phyloP scores from a whole-genome alignment of 805 yeast genomes.

The Saccharomycopsis vini region DNA sequence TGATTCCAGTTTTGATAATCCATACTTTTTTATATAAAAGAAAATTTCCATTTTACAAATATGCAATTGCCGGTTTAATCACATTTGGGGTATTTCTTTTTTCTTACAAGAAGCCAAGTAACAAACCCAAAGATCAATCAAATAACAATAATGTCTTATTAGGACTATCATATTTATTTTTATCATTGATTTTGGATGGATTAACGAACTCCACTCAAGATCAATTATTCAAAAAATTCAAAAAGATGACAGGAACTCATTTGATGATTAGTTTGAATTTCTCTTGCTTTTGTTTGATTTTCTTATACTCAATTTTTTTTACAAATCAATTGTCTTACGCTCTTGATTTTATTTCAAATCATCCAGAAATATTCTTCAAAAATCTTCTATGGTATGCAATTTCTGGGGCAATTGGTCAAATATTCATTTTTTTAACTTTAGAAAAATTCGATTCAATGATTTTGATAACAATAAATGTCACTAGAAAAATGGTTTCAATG shows the following conservation, averaged over 20 bases:
- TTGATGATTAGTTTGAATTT: conserved; percentile 69
- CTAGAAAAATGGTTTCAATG: conserved; percentile 96
- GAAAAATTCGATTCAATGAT: conserved; percentile 79
- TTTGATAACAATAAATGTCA: conserved; percentile 87
- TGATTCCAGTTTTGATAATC: conserved; percentile 88
- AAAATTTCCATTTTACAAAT: conserved; percentile 66
- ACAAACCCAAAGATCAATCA: conserved; percentile 31
- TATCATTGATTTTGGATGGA: conserved; percentile 78
- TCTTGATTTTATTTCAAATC: conserved; percentile 35
- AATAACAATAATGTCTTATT: conserved; percentile 27
- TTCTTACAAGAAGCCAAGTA: conserved; percentile 40
- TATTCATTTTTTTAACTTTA: conserved; percentile 81
- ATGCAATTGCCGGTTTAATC: conserved; percentile 66
- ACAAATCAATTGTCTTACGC: conserved; percentile 45
- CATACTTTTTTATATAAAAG: conserved; percentile 65
- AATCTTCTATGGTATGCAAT: conserved; percentile 62
- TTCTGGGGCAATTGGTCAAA: conserved; percentile 87
- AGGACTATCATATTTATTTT: conserved; percentile 53
- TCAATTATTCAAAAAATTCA: conserved; percentile 47
- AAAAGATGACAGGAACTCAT: conserved; percentile 67
- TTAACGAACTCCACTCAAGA: conserved; percentile 92
- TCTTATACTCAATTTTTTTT: conserved; percentile 37
- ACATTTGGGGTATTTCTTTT: conserved; percentile 78
- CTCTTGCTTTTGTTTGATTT: conserved; percentile 36
- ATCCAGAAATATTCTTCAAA: conserved; percentile 41